phyloP scores from a whole-genome alignment of 768 basidiomycete genomes.

The Boletus huronensis region DNA sequence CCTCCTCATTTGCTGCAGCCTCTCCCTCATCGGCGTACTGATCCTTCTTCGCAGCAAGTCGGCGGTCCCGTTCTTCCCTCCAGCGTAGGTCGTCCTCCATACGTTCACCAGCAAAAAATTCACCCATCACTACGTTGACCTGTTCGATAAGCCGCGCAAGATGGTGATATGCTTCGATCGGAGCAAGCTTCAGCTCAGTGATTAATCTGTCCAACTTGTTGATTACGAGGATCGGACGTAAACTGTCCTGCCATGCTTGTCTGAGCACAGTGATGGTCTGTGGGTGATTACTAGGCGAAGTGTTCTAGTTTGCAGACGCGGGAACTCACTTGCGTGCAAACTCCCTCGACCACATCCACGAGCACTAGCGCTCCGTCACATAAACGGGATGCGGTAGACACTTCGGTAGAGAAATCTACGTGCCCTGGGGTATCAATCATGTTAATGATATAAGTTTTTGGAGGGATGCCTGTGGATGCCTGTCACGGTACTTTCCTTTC shows the following conservation, averaged over 20 bases:
- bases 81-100: conserved; percentile 97
- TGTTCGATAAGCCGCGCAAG: conserved; percentile 92
- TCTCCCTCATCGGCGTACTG: conserved; percentile 63
- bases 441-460: conserved; percentile 80
- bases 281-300: background rate
- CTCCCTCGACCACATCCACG: conserved; percentile 96
- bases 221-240: conserved; percentile 90
- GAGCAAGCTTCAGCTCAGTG: conserved; percentile 87
- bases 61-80: conserved; percentile 86
- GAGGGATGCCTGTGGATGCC: conserved; percentile 46
- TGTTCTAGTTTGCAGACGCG: background rate
- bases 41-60: conserved; percentile 75
- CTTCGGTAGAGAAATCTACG: conserved; percentile 97
- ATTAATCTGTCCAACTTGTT: conserved; percentile 96
- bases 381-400: conserved; percentile 88
- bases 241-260: conserved; percentile 88
- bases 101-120: conserved; percentile 89
- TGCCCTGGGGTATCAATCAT: conserved; percentile 99
- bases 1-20: conserved; percentile 52
- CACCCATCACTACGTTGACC: conserved; percentile 97
- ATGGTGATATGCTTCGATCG: conserved; percentile 91
- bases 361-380: conserved; percentile 95
- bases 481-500: conserved; percentile 28
- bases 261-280: conserved; percentile 94
- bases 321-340: conserved; percentile 84